These are phyloP conservation scores for Fusarium tanahbumbuense DNA, from an alignment of 2,329 filamentous ascomycete species.

Conservation along the genomic window DNA sequence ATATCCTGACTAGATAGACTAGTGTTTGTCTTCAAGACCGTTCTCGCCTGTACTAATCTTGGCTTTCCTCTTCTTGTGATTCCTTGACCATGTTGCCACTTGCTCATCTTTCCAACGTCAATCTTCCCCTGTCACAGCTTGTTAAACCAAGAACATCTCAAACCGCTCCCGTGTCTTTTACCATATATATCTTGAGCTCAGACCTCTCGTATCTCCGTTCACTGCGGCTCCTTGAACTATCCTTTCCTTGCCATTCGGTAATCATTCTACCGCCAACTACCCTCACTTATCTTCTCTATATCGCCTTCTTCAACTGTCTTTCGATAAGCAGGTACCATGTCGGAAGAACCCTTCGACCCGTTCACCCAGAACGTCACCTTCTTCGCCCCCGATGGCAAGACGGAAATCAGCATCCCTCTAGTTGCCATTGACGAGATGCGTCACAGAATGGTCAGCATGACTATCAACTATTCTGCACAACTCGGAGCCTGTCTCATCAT, in stretches of 20 bases:
- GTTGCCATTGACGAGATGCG: constrained; percentile 49
- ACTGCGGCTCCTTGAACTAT: constrained; percentile 3
- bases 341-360: constrained; percentile 49
- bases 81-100: constrained; percentile 35
- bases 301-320: background rate
- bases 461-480: constrained; percentile 76
- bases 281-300: background rate
- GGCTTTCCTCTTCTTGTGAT: constrained; percentile 27
- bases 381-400: constrained; percentile 49
- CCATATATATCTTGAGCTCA: constrained; percentile 19
- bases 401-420: constrained; percentile 50
- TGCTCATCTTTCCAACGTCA: constrained; percentile 9
- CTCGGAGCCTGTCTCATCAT: constrained; percentile 75
- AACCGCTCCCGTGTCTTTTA: background rate
- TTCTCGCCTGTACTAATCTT: constrained; percentile 13
- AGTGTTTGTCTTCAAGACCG: constrained; percentile 24
- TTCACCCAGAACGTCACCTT: constrained; percentile 53
- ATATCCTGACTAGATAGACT: constrained; percentile 34
- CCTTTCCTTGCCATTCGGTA: background rate
- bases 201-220: constrained; percentile 19
- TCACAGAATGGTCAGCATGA: constrained; percentile 50
- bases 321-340: constrained; percentile 34
- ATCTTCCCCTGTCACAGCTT: background rate
- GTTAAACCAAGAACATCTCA: constrained; percentile 21
- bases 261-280: background rate